These are phyloP conservation scores for Sclerotinia trifoliorum DNA, from an alignment of 2,329 filamentous ascomycete genomes.

Conservation along the genomic window DNA sequence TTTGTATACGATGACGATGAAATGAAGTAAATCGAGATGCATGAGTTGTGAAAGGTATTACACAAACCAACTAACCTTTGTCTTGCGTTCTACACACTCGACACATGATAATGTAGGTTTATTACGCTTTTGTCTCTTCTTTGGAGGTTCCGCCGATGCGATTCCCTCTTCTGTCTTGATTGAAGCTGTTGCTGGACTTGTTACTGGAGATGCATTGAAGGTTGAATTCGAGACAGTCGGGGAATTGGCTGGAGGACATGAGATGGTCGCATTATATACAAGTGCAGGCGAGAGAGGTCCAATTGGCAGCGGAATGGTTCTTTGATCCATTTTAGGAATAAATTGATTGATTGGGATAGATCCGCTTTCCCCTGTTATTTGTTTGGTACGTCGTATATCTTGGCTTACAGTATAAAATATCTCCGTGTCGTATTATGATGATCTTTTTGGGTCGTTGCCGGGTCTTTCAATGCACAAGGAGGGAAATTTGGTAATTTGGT, in stretches of 20 bases:
- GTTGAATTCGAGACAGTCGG: conserved; percentile 30
- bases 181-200: conserved; percentile 23
- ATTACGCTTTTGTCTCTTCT: conserved; percentile 78
- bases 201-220: conserved; percentile 19
- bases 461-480: neutral
- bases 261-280: conserved; percentile 23
- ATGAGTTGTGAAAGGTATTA: neutral
- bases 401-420: no score
- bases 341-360: no score
- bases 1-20: no score
- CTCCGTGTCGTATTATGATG: no score
- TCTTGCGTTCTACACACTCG: conserved; percentile 80
- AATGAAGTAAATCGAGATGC: neutral
- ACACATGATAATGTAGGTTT: conserved; percentile 78
- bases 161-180: conserved; percentile 26
- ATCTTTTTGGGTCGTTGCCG: no score
- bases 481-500: conserved; percentile 9
- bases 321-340: conserved; percentile 26
- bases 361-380: neutral
- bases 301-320: neutral
- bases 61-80: conserved; percentile 58
- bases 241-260: conserved; percentile 23
- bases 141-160: conserved; percentile 28
- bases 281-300: conserved; percentile 27
- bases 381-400: neutral